Conservation (phyloP, 495 filamentous ascomycete genomes). For the Aspergillus panamensis region DNA sequence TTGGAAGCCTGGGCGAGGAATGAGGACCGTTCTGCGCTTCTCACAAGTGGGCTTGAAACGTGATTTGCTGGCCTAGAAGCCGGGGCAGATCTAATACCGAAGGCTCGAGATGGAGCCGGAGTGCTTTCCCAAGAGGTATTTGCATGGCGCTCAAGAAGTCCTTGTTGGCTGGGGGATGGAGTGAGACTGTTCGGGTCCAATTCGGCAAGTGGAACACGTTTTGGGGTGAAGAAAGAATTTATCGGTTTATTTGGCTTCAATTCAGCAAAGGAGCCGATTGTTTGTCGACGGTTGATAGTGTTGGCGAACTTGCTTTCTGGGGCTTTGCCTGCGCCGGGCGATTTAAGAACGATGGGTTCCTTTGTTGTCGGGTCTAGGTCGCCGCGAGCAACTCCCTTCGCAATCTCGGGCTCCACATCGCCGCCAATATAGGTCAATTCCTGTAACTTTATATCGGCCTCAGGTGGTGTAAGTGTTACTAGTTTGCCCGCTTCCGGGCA, state of each 20-base stretch:
- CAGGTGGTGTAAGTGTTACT: constrained; percentile 66
- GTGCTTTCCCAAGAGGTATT: constrained; percentile 53
- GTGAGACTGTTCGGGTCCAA: constrained; percentile 83
- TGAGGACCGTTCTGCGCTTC: constrained; percentile 45
- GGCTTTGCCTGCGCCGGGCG: constrained; percentile 24
- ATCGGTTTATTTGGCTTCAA: constrained; percentile 66
- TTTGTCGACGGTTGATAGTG: constrained; percentile 39
- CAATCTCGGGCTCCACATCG: constrained; percentile 63
- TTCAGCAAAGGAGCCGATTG: constrained; percentile 46
- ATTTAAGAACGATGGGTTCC: constrained; percentile 52
- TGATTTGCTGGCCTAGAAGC: constrained; percentile 35
- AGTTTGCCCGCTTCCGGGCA: constrained; percentile 68
- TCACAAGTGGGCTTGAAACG: constrained; percentile 35
- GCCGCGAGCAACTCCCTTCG: constrained; percentile 72
- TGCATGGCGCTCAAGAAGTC: constrained; percentile 52
- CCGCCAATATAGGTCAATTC: constrained; percentile 77
- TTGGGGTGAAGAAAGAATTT: constrained; percentile 71
- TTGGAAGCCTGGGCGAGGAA: constrained; percentile 42
- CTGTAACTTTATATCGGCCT: constrained; percentile 54
- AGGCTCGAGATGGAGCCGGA: constrained; percentile 35
- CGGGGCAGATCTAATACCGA: constrained; percentile 38
- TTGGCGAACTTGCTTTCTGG: constrained; percentile 29
- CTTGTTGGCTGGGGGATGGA: constrained; percentile 64
- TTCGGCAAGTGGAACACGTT: constrained; percentile 75
- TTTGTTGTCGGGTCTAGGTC: constrained; percentile 91